Evolutionary conservation across 441 rosid species (phyloP).

Genomic region (Pelargonium australe): DNA sequence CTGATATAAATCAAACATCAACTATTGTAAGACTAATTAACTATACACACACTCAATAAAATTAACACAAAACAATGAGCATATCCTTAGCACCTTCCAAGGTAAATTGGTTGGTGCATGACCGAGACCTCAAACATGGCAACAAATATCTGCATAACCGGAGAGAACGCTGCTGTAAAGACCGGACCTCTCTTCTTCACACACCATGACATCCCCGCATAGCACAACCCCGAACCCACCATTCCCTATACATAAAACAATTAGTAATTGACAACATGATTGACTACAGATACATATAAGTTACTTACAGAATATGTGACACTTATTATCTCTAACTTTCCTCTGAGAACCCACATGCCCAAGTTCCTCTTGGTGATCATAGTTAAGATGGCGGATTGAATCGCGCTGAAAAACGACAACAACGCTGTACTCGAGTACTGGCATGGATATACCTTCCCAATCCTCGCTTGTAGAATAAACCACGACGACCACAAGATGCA

Average conservation of each 20-base stretch:
- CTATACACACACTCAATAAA: too few relatives aligned
- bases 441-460: slow-evolving; percentile 39
- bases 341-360: slow-evolving; percentile 42
- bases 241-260: too few relatives aligned
- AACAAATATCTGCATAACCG: slow-evolving; percentile 31
- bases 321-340: slow-evolving; percentile 33
- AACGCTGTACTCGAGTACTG: slow-evolving; percentile 58
- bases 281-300: too few relatives aligned
- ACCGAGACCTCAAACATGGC: slow-evolving; percentile 32
- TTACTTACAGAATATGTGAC: slow-evolving; percentile 44
- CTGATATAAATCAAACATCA: too few relatives aligned
- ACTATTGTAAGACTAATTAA: too few relatives aligned
- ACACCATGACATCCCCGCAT: slow-evolving; percentile 41
- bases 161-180: slow-evolving; percentile 41
- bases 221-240: slow-evolving; percentile 44
- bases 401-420: slow-evolving; percentile 43
- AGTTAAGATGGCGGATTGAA: slow-evolving; percentile 46
- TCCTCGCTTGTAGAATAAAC: slow-evolving; percentile 52
- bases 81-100: slow-evolving; percentile 28
- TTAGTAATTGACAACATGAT: too few relatives aligned
- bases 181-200: slow-evolving; percentile 38
- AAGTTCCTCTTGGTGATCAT: slow-evolving; percentile 34
- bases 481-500: slow-evolving; percentile 43
- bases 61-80: slow-evolving; percentile 19
- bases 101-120: slow-evolving; percentile 29